Conservation (phyloP, 371 early-diverging fungal species). For the Basidiobolus meristosporus region DNA sequence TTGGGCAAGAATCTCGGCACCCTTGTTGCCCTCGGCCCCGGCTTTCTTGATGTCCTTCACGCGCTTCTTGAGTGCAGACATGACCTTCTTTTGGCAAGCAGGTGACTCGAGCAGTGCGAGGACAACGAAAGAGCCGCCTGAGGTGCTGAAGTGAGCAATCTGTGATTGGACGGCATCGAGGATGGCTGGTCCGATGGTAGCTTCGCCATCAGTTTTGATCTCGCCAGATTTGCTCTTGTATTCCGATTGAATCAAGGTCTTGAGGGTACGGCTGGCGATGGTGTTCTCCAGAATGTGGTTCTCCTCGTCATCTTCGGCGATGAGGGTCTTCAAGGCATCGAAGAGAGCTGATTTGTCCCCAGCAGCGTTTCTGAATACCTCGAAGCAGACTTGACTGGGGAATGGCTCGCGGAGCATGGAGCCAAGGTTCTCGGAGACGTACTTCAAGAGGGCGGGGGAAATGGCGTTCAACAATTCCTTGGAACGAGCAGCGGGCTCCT, state of each 20-base stretch:
- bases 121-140: conserved; percentile 24
- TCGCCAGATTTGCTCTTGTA: conserved; percentile 15
- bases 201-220: conserved; percentile 7
- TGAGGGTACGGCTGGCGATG: conserved; percentile 32
- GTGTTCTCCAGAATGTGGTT: conserved; percentile 28
- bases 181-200: conserved; percentile 14
- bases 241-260: conserved; percentile 33
- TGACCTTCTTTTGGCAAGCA: conserved; percentile 6
- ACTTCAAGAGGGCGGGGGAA: conserved; percentile 32
- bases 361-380: conserved; percentile 45
- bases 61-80: conserved; percentile 5
- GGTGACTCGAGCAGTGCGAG: conserved; percentile 26
- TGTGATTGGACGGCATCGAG: conserved; percentile 5
- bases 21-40: too few relatives aligned
- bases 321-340: neutral
- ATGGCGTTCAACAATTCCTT: conserved; percentile 34
- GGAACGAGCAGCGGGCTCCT: conserved; percentile 37
- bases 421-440: conserved; percentile 26
- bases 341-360: conserved; percentile 7
- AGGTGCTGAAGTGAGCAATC: conserved; percentile 6
- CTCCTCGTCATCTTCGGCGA: conserved; percentile 18
- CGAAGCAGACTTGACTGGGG: conserved; percentile 45
- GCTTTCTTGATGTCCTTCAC: too few relatives aligned
- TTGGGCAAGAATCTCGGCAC: too few relatives aligned
- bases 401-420: conserved; percentile 33